Percentiles rank a stretch among this genome's conserved stretches.
These are phyloP conservation scores for Solanum chilense DNA, from an alignment of 257 asterid species.

Conservation along the genomic window DNA sequence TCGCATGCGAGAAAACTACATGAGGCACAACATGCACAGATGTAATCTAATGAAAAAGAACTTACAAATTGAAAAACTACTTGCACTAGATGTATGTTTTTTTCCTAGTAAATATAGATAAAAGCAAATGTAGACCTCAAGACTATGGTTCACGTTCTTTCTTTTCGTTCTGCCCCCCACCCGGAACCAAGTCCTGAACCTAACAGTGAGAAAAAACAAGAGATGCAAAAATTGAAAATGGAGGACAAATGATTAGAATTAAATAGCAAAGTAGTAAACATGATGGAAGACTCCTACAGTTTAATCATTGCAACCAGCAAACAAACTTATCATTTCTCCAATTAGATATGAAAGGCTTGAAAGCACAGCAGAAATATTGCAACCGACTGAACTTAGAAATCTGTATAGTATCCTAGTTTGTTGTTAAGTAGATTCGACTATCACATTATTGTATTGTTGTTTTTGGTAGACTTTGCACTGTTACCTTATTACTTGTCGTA, in stretches of 20 bases:
- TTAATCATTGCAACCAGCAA: neutral
- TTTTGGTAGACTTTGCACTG: neutral
- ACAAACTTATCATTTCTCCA: neutral
- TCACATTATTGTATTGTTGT: neutral
- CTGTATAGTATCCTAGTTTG: neutral
- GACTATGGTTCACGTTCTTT: neutral
- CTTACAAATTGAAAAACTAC: neutral
- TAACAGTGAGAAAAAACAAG: neutral
- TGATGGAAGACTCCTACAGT: neutral
- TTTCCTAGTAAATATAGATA: neutral
- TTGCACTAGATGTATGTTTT: neutral
- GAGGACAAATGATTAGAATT: neutral
- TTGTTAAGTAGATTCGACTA: neutral
- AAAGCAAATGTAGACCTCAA: neutral
- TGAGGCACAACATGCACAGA: neutral
- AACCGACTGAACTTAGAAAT: neutral
- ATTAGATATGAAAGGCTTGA: neutral
- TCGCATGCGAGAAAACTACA: neutral
- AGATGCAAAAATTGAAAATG: neutral
- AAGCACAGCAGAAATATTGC: neutral
- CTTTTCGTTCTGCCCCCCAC: neutral
- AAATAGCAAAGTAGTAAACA: neutral
- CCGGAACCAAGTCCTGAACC: neutral
- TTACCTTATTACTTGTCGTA: neutral
- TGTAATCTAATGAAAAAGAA: neutral